Evolutionary conservation across 768 basidiomycete genomes (phyloP).

Genomic region (Auricularia sp.): DNA sequence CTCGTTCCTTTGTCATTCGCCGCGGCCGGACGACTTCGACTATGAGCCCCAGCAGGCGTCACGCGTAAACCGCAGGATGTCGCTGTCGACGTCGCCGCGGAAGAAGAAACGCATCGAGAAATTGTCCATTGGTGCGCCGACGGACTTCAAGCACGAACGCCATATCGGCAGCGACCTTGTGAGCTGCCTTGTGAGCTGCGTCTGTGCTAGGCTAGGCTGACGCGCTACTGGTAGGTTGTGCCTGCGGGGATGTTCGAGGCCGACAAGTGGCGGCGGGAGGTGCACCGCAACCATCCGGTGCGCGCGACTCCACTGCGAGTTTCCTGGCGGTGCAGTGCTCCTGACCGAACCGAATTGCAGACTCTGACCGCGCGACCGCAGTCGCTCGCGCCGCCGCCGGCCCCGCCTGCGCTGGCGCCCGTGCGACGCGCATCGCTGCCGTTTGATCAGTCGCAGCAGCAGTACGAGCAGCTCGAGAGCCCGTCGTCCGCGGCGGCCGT

Average conservation of each 20-base stretch:
- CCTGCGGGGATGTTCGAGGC: slow-evolving; percentile 2
- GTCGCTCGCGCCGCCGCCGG: neutral
- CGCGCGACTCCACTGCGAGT: neutral
- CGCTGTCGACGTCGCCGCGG: slow-evolving; percentile 4
- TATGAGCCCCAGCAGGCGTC: slow-evolving; percentile 4
- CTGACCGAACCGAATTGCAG: neutral
- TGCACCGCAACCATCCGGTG: neutral
- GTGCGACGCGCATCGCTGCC: neutral
- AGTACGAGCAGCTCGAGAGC: neutral
- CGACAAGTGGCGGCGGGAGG: slow-evolving; percentile 4
- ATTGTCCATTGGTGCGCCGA: slow-evolving; percentile 11
- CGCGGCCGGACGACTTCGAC: slow-evolving; percentile 9
- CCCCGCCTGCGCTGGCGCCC: neutral
- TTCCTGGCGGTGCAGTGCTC: neutral
- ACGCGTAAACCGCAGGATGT: slow-evolving; percentile 1
- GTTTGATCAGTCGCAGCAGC: neutral
- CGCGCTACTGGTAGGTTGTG: neutral
- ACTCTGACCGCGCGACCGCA: neutral
- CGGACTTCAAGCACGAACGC: slow-evolving; percentile 12
- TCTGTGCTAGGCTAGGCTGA: neutral
- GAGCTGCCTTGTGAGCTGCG: neutral
- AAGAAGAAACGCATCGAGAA: slow-evolving; percentile 10
- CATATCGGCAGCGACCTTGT: slow-evolving; percentile 13
- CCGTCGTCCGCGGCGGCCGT: neutral
- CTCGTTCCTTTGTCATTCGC: slow-evolving; percentile 9